A percentile compares a stretch with the other conserved stretches of the same genome.
phyloP scores from a whole-genome alignment of 805 yeast genomes.

The Wickerhamiella slavikovae region DNA sequence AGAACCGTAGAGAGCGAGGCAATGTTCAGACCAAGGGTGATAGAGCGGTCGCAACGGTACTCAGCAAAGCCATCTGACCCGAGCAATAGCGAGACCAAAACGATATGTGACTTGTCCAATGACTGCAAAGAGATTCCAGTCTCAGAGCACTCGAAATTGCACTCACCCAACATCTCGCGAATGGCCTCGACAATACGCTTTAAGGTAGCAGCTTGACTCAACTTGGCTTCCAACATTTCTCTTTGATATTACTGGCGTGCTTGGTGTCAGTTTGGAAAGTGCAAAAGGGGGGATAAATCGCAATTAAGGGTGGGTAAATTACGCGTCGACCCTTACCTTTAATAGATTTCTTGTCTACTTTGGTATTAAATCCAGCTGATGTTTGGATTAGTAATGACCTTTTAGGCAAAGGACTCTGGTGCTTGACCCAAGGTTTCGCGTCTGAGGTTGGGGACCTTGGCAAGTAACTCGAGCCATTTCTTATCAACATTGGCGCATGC shows the following conservation, averaged over 20 bases:
- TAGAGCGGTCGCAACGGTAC: slow-evolving; percentile 86
- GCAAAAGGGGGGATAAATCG: too few relatives aligned
- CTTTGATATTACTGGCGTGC: not conserved
- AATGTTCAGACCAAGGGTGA: slow-evolving; percentile 80
- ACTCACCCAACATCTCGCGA: slow-evolving; percentile 82
- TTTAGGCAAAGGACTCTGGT: too few relatives aligned
- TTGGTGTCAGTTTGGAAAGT: not conserved
- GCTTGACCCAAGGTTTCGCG: too few relatives aligned
- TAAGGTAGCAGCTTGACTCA: slow-evolving; percentile 76
- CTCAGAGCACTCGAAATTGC: slow-evolving; percentile 94
- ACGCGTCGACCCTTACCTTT: not conserved
- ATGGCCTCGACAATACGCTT: slow-evolving; percentile 88
- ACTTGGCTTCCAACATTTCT: slow-evolving; percentile 88
- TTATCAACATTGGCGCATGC: too few relatives aligned
- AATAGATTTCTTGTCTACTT: too few relatives aligned
- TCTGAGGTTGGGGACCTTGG: too few relatives aligned
- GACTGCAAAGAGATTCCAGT: slow-evolving; percentile 92
- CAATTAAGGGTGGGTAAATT: too few relatives aligned
- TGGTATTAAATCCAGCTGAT: too few relatives aligned
- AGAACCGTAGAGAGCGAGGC: slow-evolving; percentile 73
- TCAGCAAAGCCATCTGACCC: slow-evolving; percentile 77
- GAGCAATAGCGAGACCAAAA: slow-evolving; percentile 69
- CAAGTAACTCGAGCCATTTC: too few relatives aligned
- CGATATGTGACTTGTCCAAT: slow-evolving; percentile 90
- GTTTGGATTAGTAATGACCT: too few relatives aligned